Evolutionary conservation across 2,329 filamentous ascomycete species (phyloP).

Genomic region (Rhytidhysteron rufulum): DNA sequence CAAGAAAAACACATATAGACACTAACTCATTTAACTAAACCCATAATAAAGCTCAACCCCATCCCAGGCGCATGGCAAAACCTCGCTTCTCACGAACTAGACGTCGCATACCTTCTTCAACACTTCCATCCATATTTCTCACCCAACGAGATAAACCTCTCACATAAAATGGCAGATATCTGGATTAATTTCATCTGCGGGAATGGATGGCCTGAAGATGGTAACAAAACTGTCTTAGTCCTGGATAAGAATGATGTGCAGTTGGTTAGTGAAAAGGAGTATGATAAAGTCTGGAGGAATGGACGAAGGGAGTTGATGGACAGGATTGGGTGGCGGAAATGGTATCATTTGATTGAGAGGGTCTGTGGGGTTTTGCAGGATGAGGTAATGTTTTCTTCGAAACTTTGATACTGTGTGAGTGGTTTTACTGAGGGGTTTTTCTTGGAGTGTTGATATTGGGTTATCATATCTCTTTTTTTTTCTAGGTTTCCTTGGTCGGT

Average conservation of each 20-base stretch:
- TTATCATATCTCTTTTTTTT: no score
- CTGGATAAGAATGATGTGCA: conserved; percentile 9
- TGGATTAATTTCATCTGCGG: conserved; percentile 23
- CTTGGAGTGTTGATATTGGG: no score
- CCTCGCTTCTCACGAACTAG: conserved; percentile 24
- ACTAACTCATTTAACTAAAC: no score
- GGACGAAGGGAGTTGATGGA: conserved; percentile 19
- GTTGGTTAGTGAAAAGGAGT: conserved; percentile 13
- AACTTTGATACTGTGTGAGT: no score
- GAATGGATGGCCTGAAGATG: conserved; percentile 15
- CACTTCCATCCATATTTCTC: conserved; percentile 20
- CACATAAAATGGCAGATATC: conserved; percentile 17
- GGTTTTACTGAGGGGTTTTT: no score
- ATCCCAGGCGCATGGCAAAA: conserved; percentile 18
- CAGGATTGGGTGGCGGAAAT: conserved; percentile 16
- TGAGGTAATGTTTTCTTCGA: background rate
- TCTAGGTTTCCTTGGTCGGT: no score
- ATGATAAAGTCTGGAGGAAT: conserved; percentile 18
- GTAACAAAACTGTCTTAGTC: conserved; percentile 17
- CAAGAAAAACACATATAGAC: no score
- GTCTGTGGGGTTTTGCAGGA: conserved; percentile 27
- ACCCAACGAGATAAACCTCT: conserved; percentile 5
- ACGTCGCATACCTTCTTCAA: conserved; percentile 25
- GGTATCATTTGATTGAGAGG: conserved; percentile 21
- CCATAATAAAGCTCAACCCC: no score